Base-by-base conservation (phyloP, 305 asterid genomes). In the Fraxinus floribunda region DNA sequence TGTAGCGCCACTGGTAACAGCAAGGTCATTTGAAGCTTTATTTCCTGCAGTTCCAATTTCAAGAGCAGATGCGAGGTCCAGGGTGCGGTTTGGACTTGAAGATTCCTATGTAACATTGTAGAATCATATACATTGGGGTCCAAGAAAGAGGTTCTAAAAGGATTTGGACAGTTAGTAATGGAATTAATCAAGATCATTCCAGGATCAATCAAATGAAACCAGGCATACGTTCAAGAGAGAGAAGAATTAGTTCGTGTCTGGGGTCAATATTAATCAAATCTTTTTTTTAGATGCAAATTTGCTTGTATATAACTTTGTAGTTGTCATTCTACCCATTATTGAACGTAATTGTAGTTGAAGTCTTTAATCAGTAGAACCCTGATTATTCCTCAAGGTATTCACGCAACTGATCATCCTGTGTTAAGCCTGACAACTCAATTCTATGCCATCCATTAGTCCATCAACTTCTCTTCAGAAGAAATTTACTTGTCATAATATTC, bases 1-100 rank as follows among this genome's bases (percentile, higher is more conserved):
- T 41, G 97, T 79, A 41, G 90, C 34, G 39, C 91, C 89, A 87
- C 86, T 83, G 41, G 83, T 41, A 46, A 77, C 87, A 35, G 92
- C 82, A 79, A 78, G 86, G 74, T 91, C 94, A 8, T 76, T 91
- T 7, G 85, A 83, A 10, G 84, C 83, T 87, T 91, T 93, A 80
- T 84, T 94, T 80, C 95, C 97, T 2, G 87, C 89, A 0, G 92
- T 60, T 76, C 98, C 98, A 5, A 93, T 94, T 86, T 95, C 99
- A 5, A 95, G 98, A 76, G 99, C 94, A 49, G 99, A 94, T 76
- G 99, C 98, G 11, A 95, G 97, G 86, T 95, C 99, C 78, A 95
- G 93, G 49, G 99, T 95, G 80, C 98, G 97, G 80, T 94, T 95
- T 57, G 97, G 99, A 84, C 95, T 95, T 1, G 96, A 89, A 80